Percentiles rank a stretch among this genome's conserved stretches.
Conservation (phyloP, 768 basidiomycete genomes). For the Tricholoma sp. region DNA sequence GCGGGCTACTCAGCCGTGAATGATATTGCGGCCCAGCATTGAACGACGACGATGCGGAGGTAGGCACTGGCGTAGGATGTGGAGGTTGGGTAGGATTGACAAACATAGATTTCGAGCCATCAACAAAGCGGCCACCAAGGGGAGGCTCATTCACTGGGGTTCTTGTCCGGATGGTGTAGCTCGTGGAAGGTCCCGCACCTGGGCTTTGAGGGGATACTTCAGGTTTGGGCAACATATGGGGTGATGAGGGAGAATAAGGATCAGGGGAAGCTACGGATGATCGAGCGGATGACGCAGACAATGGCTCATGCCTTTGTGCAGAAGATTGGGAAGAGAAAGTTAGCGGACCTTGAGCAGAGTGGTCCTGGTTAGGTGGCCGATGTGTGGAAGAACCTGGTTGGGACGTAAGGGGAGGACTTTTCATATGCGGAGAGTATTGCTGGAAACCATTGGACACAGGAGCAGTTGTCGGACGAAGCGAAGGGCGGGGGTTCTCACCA, state of each 20-base stretch:
- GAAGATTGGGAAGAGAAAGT: constrained; percentile 18
- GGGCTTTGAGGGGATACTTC: constrained; percentile 41
- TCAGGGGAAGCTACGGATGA: constrained; percentile 18
- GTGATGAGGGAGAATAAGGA: constrained; percentile 16
- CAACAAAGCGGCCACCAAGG: constrained; percentile 60
- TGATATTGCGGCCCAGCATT: constrained; percentile 16
- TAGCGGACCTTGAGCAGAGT: constrained; percentile 8
- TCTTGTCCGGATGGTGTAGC: constrained; percentile 22
- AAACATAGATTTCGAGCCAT: constrained; percentile 81
- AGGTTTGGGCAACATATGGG: constrained; percentile 11
- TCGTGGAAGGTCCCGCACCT: constrained; percentile 50
- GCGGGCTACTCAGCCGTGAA: constrained; percentile 19
- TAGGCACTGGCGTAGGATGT: constrained; percentile 27
- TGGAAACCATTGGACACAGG: constrained; percentile 29
- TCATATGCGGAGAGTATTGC: constrained; percentile 20
- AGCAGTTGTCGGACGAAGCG: constrained; percentile 25
- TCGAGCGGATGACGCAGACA: constrained; percentile 24
- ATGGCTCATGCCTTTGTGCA: constrained; percentile 19
- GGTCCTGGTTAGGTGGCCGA: constrained; percentile 13
- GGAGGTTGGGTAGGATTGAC: constrained; percentile 45
- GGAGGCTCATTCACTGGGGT: constrained; percentile 41
- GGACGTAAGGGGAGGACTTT: constrained; percentile 33
- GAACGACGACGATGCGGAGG: constrained; percentile 32
- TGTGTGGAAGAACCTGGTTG: constrained; percentile 22
- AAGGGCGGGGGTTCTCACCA: constrained; percentile 27